Evolutionary conservation across 768 basidiomycete species (phyloP), one percentile per base, ranked within the genome.

Genomic region (Trametes elegans): DNA sequence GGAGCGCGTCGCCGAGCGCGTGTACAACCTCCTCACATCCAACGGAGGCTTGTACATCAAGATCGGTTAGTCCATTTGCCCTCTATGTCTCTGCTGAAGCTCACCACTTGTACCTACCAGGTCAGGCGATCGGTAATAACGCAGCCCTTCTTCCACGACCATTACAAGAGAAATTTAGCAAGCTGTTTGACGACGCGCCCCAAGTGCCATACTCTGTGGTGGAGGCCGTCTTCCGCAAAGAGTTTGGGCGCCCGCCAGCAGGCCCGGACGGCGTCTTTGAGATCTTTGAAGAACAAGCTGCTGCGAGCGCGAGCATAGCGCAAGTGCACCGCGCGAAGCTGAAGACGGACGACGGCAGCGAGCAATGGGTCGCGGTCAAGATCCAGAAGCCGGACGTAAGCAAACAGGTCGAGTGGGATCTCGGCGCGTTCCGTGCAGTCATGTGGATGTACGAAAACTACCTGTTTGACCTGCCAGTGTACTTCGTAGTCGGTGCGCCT

Each of bases 31-130:
- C 41, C 82, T 93, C 63, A 85, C 82, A 0, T 81, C 81, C 35
- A 96, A 96, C 70, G 89, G 90, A 8, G 90, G 90, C 6, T 73
- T 93, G 3, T 93, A 91, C 67, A 88, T 93, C 63, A 92, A 93
- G 68, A 86, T 92, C 40, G 90, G 88, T 76, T 23, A 8, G 18
- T 23, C 23, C 21, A n/a, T 28, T 52, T 29, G 32, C 8, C 14
- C 13, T 18, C 28, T 72, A 44, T 24, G 64, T 55, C 14, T 34
- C 23, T 3, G 35, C 53, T 31, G 48, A 35, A 4, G 47, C 38
- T 40, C 46, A 29, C 40, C 32, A 19, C 1, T 19, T 38, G n/a
- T 5, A 4, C 23, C 18, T 19, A 24, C 31, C 39, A 76, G 85
- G 88, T 5, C 90, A 91, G 69, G 84, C 85, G 4, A 83, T 92